Percentiles rank a stretch among this genome's conserved stretches.
phyloP scores from a whole-genome alignment of 257 asterid species.

The Galeopsis tetrahit region DNA sequence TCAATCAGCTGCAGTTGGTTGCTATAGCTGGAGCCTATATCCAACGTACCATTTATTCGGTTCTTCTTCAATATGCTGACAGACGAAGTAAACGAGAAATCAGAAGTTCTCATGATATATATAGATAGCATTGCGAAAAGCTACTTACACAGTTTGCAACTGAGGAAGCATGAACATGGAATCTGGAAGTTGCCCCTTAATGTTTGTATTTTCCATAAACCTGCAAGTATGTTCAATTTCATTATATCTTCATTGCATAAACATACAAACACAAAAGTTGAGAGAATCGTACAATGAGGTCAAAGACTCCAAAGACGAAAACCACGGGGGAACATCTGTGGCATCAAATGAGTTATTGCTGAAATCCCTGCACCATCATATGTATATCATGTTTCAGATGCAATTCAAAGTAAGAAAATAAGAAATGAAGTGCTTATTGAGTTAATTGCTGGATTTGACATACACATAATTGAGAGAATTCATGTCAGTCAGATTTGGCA shows the following conservation, averaged over 20 bases:
- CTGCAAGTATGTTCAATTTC: slow-evolving; percentile 48
- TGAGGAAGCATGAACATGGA: slow-evolving; percentile 59
- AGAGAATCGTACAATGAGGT: slow-evolving; percentile 63
- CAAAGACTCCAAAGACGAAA: slow-evolving; percentile 60
- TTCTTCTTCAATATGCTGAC: slow-evolving; percentile 65
- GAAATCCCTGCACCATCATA: slow-evolving; percentile 64
- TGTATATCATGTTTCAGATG: not conserved
- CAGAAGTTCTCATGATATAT: not conserved
- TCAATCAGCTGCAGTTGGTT: slow-evolving; percentile 56
- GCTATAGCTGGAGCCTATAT: slow-evolving; percentile 46
- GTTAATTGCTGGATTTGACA: slow-evolving; percentile 33
- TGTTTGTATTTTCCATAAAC: slow-evolving; percentile 62
- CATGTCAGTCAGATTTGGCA: slow-evolving; percentile 80
- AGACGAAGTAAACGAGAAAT: not conserved
- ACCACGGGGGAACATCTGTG: slow-evolving; percentile 63
- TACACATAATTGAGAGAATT: slow-evolving; percentile 65
- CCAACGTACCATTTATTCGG: slow-evolving; percentile 55
- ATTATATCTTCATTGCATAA: not conserved
- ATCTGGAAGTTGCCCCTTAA: slow-evolving; percentile 62
- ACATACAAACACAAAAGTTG: not conserved
- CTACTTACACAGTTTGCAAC: slow-evolving; percentile 78
- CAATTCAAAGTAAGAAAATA: not conserved
- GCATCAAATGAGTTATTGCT: slow-evolving; percentile 76
- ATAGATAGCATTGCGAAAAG: not conserved
- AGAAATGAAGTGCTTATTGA: not conserved